These are phyloP conservation scores for Cladosporium sp. DNA, from an alignment of 2,329 filamentous ascomycete genomes.

Conservation along the genomic window DNA sequence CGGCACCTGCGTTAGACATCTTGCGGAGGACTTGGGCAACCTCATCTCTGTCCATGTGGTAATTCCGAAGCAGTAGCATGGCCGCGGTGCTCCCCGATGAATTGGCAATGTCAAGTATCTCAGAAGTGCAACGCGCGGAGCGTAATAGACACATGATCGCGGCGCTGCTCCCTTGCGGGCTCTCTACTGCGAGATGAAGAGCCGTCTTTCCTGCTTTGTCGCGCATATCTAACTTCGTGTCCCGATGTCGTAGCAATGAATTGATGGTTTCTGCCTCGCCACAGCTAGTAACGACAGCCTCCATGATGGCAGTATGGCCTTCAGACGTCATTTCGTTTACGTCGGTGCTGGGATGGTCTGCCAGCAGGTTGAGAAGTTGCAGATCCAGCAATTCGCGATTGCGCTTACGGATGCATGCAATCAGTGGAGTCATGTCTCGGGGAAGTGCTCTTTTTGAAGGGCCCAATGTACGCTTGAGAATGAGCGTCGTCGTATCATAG, in stretches of 20 bases:
- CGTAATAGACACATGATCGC: background rate
- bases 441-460: too few relatives aligned
- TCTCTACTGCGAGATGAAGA: background rate
- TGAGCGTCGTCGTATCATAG: background rate
- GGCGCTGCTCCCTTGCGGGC: background rate
- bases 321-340: background rate
- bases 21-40: background rate
- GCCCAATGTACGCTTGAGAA: background rate
- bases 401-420: background rate
- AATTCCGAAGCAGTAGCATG: background rate
- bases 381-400: too few relatives aligned
- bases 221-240: background rate
- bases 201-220: background rate
- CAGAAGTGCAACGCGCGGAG: background rate
- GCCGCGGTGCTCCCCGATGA: background rate
- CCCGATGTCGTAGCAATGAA: background rate
- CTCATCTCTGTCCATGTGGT: background rate
- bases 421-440: background rate
- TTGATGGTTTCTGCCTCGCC: background rate
- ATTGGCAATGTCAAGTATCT: background rate
- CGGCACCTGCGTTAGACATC: background rate
- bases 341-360: background rate
- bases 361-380: background rate
- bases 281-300: background rate
- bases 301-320: background rate